Evolutionary conservation across 805 yeast species (phyloP).

Genomic region (Cyberlindnera amylophila): DNA sequence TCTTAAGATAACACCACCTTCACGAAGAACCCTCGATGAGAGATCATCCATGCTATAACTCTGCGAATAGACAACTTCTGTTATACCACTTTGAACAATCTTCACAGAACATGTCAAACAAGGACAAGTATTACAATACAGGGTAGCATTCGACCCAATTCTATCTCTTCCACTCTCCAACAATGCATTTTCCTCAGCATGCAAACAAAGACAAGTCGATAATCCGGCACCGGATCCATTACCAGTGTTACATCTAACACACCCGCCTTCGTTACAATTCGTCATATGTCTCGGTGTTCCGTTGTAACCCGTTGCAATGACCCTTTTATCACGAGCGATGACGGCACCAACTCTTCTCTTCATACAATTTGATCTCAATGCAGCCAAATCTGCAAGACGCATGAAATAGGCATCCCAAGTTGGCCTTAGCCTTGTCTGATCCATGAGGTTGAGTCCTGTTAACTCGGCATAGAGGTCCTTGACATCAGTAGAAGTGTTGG

Average conservation of each 20-base stretch:
- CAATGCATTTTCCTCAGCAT: conserved; percentile 96
- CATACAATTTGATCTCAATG: conserved; percentile 93
- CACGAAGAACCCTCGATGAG: conserved; percentile 66
- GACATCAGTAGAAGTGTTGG: conserved; percentile 43
- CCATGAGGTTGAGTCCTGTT: conserved; percentile 39
- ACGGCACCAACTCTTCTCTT: conserved; percentile 97
- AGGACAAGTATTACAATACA: conserved; percentile 96
- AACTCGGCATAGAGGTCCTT: conserved; percentile 37
- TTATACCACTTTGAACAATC: conserved; percentile 88
- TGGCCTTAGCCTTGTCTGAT: conserved; percentile 70
- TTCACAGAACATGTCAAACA: conserved; percentile 94
- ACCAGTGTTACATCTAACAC: conserved; percentile 80
- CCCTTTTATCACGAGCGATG: conserved; percentile 77
- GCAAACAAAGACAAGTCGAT: conserved; percentile 86
- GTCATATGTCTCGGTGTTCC: conserved; percentile 89
- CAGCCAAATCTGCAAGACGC: conserved; percentile 90
- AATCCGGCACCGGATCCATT: conserved; percentile 58
- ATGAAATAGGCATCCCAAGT: conserved; percentile 96
- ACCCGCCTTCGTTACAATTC: conserved; percentile 96
- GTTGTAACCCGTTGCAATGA: conserved; percentile 94
- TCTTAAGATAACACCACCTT: conserved; percentile 71
- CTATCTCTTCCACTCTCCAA: conserved; percentile 92
- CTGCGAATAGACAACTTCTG: conserved; percentile 89
- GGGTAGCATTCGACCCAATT: conserved; percentile 55
- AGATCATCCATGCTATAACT: conserved; percentile 86